Conservation (phyloP, 176 grass and related monocot genomes). For the Poa pratensis region DNA sequence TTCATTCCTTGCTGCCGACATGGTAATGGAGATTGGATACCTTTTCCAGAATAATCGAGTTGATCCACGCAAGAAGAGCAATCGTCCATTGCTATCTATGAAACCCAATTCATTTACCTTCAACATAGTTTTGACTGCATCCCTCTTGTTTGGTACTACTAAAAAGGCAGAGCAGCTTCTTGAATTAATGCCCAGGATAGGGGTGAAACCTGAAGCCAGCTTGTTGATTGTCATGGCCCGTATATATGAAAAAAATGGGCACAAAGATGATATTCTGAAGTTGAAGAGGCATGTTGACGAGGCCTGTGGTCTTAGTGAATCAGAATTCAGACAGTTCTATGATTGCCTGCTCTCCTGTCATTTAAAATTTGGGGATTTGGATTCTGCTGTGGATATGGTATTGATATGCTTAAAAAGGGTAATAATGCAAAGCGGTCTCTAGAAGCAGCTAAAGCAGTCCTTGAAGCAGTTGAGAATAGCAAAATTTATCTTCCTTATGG, state of each 20-base stretch:
- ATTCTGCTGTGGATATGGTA: slow-evolving; percentile 71
- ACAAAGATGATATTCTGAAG: slow-evolving; percentile 74
- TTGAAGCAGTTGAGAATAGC: slow-evolving; percentile 61
- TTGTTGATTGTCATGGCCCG: slow-evolving; percentile 75
- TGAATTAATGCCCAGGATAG: slow-evolving; percentile 73
- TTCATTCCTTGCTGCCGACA: slow-evolving; percentile 67
- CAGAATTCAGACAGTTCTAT: slow-evolving; percentile 78
- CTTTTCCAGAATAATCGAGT: slow-evolving; percentile 83
- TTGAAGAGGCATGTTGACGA: slow-evolving; percentile 81
- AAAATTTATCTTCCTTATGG: slow-evolving; percentile 54
- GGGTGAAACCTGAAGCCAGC: slow-evolving; percentile 63
- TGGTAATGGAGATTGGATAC: slow-evolving; percentile 80
- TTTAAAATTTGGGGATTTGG: slow-evolving; percentile 82
- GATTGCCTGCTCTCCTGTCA: slow-evolving; percentile 77
- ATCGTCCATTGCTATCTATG: slow-evolving; percentile 64
- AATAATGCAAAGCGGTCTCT: slow-evolving; percentile 70
- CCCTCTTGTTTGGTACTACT: slow-evolving; percentile 71
- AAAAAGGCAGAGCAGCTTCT: slow-evolving; percentile 87
- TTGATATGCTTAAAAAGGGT: slow-evolving; percentile 82
- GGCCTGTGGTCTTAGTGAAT: slow-evolving; percentile 62
- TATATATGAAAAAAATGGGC: slow-evolving; percentile 90
- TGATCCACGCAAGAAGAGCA: slow-evolving; percentile 78
- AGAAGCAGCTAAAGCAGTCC: slow-evolving; percentile 63
- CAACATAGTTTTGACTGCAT: slow-evolving; percentile 69
- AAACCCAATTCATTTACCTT: slow-evolving; percentile 77